Base-by-base conservation (phyloP, 257 asterid species). In the Echium plantagineum region DNA sequence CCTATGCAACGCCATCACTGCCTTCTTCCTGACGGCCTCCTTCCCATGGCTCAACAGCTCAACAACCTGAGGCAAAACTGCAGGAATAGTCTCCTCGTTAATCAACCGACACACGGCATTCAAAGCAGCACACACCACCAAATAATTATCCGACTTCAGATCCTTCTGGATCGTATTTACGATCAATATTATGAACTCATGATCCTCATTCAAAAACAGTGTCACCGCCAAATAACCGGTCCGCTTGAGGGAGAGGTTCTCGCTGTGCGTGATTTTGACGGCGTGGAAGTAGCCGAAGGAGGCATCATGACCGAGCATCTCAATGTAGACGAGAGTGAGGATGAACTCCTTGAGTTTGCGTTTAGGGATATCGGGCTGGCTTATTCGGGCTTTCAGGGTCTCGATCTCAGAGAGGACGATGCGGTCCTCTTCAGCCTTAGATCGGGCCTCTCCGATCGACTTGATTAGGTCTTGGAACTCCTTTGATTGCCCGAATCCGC, bases 131-230 rank as follows among this genome's bases (percentile, higher is more conserved):
- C 87, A 84, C 69, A 88, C 94, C 64, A 88, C 95, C 78, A 91
- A 71, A 68, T 69, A 91, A 52, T 91, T 91, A 67, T 89, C 97
- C 47, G 95, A 89, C 72, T 77, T 93, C 85, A 93, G 76, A 78
- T 93, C 97, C 86, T 93, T 93, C 88, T 89, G 99, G 21, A 93
- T 93, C 55, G 99, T 89, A 72, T 93, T 93, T 26, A 93, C 97
- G 47, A 89, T 93, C 84, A 93, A 62, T 30, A 93, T 93, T 48
- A 93, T 93, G 82, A 93, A 77, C 74, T 93, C 96, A 67, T 89
- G 96, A 71, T 93, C 99, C 79, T 93, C 99, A 7, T 86, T 89
- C 68, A 93, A 57, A 52, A 89, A 89, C 77, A 86, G 63, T 51
- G 99, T 86, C 24, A 93, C 95, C 17, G 99, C 97, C 77, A 93